phyloP scores from a whole-genome alignment of 2,329 filamentous ascomycete genomes.

The Parastagonospora nodorum region DNA sequence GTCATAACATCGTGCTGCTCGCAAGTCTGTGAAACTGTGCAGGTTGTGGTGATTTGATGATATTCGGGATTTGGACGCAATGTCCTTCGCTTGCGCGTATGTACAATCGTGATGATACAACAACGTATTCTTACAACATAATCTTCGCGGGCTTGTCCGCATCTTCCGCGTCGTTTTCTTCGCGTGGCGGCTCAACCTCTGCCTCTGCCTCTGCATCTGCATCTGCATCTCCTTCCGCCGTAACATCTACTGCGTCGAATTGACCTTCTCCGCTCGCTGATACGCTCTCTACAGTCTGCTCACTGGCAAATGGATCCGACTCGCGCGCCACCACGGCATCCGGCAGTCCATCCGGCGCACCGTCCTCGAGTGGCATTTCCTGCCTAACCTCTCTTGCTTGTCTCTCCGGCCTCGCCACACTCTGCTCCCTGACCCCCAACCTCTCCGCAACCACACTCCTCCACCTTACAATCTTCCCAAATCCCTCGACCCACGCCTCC shows the following conservation, averaged over 20 bases:
- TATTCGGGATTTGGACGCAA: no score
- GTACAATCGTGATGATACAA: neutral
- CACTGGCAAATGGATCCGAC: no score
- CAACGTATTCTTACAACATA: neutral
- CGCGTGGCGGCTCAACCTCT: neutral
- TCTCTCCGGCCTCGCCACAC: neutral
- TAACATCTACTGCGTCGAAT: neutral
- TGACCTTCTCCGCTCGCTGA: neutral
- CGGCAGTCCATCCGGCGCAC: no score
- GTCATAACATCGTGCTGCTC: no score
- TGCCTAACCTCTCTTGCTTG: neutral
- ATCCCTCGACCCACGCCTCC: constrained; percentile 40
- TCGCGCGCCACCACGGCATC: no score
- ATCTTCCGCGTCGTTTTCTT: neutral
- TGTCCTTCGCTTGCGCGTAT: neutral
- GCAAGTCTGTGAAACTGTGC: no score
- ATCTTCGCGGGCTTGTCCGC: neutral
- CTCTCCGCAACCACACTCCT: constrained; percentile 30
- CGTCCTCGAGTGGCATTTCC: no score
- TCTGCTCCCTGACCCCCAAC: constrained; percentile 23
- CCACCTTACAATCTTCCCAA: constrained; percentile 40
- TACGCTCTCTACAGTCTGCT: neutral
- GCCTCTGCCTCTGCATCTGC: neutral
- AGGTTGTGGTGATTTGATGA: no score
- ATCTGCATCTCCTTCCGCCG: neutral